Evolutionary conservation across 2,329 filamentous ascomycete genomes (phyloP).

Genomic region (Claviceps quebecensis): DNA sequence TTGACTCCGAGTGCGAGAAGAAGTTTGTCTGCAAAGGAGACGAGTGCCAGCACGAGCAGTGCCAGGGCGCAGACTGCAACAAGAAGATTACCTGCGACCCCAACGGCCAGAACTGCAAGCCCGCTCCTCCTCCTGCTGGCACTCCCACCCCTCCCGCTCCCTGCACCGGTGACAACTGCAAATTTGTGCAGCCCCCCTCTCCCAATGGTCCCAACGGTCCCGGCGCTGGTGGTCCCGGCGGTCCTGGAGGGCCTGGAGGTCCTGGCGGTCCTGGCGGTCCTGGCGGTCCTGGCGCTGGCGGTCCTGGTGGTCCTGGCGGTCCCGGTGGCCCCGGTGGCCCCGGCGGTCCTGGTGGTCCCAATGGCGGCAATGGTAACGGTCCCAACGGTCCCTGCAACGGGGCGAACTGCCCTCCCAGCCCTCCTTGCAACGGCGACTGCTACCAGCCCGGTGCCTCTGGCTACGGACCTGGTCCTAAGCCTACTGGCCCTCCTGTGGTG

Average conservation of each 20-base stretch:
- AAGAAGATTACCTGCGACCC: conserved; percentile 15
- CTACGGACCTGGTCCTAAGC: too few relatives aligned
- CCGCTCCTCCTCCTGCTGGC: conserved; percentile 5
- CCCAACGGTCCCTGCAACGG: too few relatives aligned
- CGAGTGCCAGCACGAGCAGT: conserved; percentile 17
- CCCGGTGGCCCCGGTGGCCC: not conserved
- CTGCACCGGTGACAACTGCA: conserved; percentile 5
- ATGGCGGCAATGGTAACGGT: too few relatives aligned
- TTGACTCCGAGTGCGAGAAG: conserved; percentile 17
- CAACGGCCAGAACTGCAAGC: conserved; percentile 9
- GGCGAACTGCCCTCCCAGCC: too few relatives aligned
- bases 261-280: not conserved
- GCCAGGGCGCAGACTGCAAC: conserved; percentile 18
- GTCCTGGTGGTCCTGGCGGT: not conserved
- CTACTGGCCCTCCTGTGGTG: conserved; percentile 3
- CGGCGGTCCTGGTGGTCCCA: not conserved
- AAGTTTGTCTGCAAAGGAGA: conserved; percentile 20
- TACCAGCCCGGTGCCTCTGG: too few relatives aligned
- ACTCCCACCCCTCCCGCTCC: not conserved
- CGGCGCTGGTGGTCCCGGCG: not conserved
- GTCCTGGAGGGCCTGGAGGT: not conserved
- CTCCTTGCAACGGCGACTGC: too few relatives aligned
- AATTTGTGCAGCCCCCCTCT: not conserved
- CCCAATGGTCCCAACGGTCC: conserved; percentile 1
- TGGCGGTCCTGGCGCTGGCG: not conserved